Evolutionary conservation across 2,329 filamentous ascomycete genomes (phyloP).

Genomic region (Amylocarpus encephaloides): DNA sequence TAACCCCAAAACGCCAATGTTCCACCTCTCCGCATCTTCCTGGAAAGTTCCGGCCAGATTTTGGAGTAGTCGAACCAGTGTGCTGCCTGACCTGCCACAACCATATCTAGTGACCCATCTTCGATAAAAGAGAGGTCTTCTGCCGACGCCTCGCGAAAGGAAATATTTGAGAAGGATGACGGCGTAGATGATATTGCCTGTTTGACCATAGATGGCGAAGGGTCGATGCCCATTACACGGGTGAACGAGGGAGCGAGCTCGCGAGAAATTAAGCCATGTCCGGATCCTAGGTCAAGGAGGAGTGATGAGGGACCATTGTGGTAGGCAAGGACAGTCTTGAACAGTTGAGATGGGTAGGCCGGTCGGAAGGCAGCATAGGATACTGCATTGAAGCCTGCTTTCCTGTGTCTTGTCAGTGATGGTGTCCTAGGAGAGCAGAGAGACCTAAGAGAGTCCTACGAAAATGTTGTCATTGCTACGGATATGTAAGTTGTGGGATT

Average conservation of each 20-base stretch:
- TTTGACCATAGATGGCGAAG: conserved; percentile 50
- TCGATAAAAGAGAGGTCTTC: conserved; percentile 48
- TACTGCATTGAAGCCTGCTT: conserved; percentile 48
- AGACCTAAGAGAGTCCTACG: conserved; percentile 32
- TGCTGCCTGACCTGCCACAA: conserved; percentile 48
- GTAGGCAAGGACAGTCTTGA: conserved; percentile 47
- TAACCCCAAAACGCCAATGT: conserved; percentile 62
- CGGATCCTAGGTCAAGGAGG: conserved; percentile 56
- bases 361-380: conserved; percentile 56
- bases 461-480: conserved; percentile 42
- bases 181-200: conserved; percentile 41
- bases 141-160: conserved; percentile 43
- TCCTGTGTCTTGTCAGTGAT: conserved; percentile 34
- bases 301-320: conserved; percentile 37
- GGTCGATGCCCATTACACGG: conserved; percentile 48
- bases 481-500: not conserved
- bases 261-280: conserved; percentile 52
- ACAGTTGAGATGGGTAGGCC: conserved; percentile 49
- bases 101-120: conserved; percentile 45
- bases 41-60: conserved; percentile 49
- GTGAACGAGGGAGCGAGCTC: conserved; percentile 47
- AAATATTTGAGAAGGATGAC: conserved; percentile 36
- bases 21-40: conserved; percentile 48
- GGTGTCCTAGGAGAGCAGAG: conserved; percentile 5
- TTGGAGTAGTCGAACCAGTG: conserved; percentile 59